Evolutionary conservation across 1,284 basidiomycete species (phyloP).

Genomic region (Sporisorium reilianum): DNA sequence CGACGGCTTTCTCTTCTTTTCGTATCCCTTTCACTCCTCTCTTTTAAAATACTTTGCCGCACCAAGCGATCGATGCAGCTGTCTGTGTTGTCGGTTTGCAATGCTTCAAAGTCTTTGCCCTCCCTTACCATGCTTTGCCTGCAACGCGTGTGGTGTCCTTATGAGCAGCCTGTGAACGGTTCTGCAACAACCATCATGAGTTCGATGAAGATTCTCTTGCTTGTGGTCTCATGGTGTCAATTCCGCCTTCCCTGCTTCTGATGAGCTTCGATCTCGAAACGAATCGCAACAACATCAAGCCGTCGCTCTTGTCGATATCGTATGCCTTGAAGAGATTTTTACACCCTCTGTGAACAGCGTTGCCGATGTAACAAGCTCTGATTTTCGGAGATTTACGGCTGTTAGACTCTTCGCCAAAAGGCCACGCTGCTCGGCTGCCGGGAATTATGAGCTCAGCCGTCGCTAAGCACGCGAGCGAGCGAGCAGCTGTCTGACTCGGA

Average conservation of each 20-base stretch:
- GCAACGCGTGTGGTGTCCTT: neutral
- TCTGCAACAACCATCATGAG: no score
- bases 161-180: no score
- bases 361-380: neutral
- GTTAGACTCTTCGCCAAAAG: neutral
- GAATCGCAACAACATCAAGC: no score
- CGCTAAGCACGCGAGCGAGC: neutral
- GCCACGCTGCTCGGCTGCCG: neutral
- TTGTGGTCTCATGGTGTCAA: no score
- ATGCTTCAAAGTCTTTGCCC: neutral
- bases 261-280: no score
- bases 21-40: neutral
- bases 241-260: no score
- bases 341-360: neutral
- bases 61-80: neutral
- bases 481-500: neutral
- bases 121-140: neutral
- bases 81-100: neutral
- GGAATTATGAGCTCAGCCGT: neutral
- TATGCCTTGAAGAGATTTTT: no score
- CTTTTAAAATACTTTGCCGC: neutral
- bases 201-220: no score
- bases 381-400: neutral
- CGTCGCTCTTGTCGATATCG: conserved; percentile 2
- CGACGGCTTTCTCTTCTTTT: neutral